phyloP scores from a whole-genome alignment of 192 early-diverging fungal species.

The Coemansia sp. region DNA sequence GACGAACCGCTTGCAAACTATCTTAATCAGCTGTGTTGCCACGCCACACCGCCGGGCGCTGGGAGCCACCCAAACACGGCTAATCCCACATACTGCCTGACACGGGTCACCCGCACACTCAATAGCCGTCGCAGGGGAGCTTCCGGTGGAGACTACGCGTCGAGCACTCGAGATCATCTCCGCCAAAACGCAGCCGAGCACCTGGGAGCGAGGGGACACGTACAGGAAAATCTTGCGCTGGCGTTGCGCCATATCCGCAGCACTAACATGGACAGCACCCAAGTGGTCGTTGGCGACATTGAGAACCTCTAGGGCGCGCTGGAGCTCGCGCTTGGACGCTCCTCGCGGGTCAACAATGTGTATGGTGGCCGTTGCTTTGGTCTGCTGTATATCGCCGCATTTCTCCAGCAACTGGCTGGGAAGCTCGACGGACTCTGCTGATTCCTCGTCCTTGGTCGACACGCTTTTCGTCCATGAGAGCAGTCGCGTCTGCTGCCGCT shows the following conservation, averaged over 20 bases:
- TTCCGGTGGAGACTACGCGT: conserved; percentile 11
- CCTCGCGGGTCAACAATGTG: conserved; percentile 17
- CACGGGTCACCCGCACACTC: neutral
- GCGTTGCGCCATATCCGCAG: conserved; percentile 10
- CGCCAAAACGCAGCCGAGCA: conserved; percentile 53
- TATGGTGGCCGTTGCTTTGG: conserved; percentile 6
- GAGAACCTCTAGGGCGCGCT: conserved; percentile 35
- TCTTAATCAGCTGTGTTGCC: conserved; percentile 41
- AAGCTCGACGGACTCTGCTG: conserved; percentile 5
- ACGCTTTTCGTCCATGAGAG: conserved; percentile 11
- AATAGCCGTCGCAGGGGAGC: neutral
- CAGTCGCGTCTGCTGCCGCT: conserved; percentile 12
- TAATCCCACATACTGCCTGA: conserved; percentile 52
- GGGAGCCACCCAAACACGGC: conserved; percentile 56
- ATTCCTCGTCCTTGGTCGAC: neutral
- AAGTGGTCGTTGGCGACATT: conserved; percentile 50
- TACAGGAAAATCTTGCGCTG: conserved; percentile 51
- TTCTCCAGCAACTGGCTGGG: neutral
- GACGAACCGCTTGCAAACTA: conserved; percentile 38
- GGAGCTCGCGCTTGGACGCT: conserved; percentile 20
- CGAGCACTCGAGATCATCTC: conserved; percentile 36
- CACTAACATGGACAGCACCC: conserved; percentile 28
- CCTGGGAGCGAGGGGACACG: conserved; percentile 18
- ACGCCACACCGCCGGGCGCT: conserved; percentile 47
- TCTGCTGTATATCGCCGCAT: neutral